These are phyloP conservation scores for Dioscorea dumetorum DNA, from an alignment of 106 monocot genomes.

Conservation along the genomic window DNA sequence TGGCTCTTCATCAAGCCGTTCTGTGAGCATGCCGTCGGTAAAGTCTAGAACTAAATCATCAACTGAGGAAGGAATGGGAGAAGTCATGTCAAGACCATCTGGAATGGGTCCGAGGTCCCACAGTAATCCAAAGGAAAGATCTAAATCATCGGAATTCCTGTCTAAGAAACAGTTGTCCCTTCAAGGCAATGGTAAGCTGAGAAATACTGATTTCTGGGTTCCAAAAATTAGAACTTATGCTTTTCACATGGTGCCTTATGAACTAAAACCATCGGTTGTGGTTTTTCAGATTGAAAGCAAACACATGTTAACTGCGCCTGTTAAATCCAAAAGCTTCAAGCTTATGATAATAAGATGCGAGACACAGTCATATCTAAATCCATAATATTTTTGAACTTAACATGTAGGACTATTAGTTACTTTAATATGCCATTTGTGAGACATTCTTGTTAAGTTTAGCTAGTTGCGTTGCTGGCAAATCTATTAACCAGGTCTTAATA, in stretches of 20 bases:
- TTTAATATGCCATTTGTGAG: too few relatives aligned
- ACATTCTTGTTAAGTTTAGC: too few relatives aligned
- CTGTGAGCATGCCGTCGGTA: constrained; percentile 19
- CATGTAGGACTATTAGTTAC: too few relatives aligned
- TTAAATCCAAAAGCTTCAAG: too few relatives aligned
- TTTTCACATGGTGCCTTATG: neutral
- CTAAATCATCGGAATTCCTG: constrained; percentile 21
- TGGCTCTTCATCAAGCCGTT: constrained; percentile 35
- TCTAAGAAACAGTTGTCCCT: constrained; percentile 64
- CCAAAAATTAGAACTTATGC: neutral
- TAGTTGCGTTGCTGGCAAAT: too few relatives aligned
- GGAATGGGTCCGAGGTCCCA: constrained; percentile 35
- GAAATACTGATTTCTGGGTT: neutral
- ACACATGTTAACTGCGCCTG: too few relatives aligned
- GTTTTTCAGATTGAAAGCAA: too few relatives aligned
- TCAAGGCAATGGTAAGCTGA: constrained; percentile 36
- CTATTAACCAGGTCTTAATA: too few relatives aligned
- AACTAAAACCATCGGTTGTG: neutral
- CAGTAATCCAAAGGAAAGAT: constrained; percentile 77
- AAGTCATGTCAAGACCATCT: constrained; percentile 35
- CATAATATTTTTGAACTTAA: too few relatives aligned
- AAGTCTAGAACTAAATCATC: constrained; percentile 30
- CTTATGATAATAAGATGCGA: too few relatives aligned
- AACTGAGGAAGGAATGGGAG: constrained; percentile 29
- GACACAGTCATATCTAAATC: too few relatives aligned